A percentile compares a stretch with the other conserved stretches of the same genome.
phyloP scores from a whole-genome alignment of 2,329 filamentous ascomycete species.

The Penicillium sp. region DNA sequence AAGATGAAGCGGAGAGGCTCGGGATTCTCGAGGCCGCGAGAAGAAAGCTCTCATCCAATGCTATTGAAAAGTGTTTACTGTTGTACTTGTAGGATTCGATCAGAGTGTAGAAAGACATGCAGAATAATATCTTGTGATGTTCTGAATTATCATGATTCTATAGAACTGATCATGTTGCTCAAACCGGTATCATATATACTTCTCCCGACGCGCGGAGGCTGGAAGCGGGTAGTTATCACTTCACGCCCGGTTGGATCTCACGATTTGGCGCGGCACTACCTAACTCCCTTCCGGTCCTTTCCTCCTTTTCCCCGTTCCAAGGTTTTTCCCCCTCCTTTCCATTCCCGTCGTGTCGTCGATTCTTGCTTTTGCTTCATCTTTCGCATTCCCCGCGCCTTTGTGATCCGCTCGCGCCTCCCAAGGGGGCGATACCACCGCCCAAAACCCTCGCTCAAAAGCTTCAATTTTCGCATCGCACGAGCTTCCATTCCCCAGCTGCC shows the following conservation, averaged over 20 bases:
- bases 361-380: constrained; percentile 2
- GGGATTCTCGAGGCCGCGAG: constrained; percentile 23
- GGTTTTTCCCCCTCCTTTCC: neutral
- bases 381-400: constrained; percentile 6
- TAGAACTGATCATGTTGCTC: too few relatives aligned
- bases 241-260: constrained; percentile 5
- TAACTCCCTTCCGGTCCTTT: constrained; percentile 13
- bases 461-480: constrained; percentile 2
- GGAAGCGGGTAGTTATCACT: constrained; percentile 24
- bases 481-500: constrained; percentile 7
- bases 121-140: too few relatives aligned
- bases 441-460: too few relatives aligned
- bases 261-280: constrained; percentile 10
- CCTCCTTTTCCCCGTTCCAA: constrained; percentile 6
- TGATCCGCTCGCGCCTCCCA: constrained; percentile 15
- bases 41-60: constrained; percentile 29
- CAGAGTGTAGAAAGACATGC: too few relatives aligned
- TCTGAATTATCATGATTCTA: too few relatives aligned
- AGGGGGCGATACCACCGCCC: constrained; percentile 9
- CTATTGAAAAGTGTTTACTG: constrained; percentile 18
- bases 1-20: constrained; percentile 10
- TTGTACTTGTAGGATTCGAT: neutral
- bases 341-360: constrained; percentile 3
- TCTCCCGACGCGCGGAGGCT: constrained; percentile 7
- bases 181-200: too few relatives aligned